Percentiles rank a stretch among this genome's conserved stretches.
Evolutionary conservation across 2,329 filamentous ascomycete genomes (phyloP).

Genomic region (Neonectria sp.): DNA sequence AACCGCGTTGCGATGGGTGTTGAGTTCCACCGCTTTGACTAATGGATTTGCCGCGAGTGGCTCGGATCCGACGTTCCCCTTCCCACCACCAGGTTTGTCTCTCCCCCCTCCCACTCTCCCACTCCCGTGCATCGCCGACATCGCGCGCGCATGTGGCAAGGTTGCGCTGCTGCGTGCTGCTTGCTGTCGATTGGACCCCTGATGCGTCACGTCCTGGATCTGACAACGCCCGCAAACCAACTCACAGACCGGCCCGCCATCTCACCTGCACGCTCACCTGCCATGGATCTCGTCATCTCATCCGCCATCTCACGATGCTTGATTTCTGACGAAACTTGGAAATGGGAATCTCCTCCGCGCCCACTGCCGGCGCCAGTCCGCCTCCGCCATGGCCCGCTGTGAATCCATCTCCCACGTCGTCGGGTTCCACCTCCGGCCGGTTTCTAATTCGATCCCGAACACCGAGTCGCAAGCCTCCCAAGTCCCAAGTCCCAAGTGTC

Average conservation of each 20-base stretch:
- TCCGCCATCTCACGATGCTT: background rate
- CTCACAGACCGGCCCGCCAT: background rate
- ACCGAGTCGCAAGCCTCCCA: conserved; percentile 10
- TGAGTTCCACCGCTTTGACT: conserved; percentile 17
- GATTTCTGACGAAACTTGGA: background rate
- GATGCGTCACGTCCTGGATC: background rate
- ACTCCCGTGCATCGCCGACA: conserved; percentile 16
- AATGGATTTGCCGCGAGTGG: conserved; percentile 27
- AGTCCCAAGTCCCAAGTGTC: background rate
- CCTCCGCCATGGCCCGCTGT: background rate
- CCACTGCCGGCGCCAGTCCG: conserved; percentile 22
- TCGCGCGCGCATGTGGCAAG: conserved; percentile 20
- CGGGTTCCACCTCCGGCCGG: conserved; percentile 12
- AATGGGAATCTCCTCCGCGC: background rate
- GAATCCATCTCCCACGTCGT: conserved; percentile 2
- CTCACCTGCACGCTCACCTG: background rate
- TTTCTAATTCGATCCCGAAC: conserved; percentile 28
- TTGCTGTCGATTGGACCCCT: background rate
- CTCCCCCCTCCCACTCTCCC: background rate
- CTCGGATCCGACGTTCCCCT: conserved; percentile 1
- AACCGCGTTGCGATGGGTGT: conserved; percentile 20
- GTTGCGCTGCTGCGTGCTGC: background rate
- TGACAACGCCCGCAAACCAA: background rate
- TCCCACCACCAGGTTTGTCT: background rate
- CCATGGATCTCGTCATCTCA: background rate